These are phyloP conservation scores for Eimeria sp. DNA, from an alignment of 169 alveolate genomes.

Conservation along the genomic window DNA sequence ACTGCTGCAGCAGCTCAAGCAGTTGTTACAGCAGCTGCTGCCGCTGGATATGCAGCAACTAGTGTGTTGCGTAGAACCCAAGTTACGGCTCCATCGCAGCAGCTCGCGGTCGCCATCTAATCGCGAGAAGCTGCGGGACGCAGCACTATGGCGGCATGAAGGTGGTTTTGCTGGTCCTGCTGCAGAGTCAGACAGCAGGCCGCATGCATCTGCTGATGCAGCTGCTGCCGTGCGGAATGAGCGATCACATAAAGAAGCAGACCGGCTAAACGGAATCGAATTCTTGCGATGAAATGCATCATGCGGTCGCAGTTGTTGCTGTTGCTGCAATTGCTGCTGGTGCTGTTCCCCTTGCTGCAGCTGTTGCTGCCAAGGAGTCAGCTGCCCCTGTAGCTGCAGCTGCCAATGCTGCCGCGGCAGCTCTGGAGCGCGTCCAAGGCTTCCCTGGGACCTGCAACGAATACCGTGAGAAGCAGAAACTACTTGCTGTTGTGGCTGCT, in stretches of 20 bases:
- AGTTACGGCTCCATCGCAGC: neutral
- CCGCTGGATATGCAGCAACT: neutral
- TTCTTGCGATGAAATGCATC: neutral
- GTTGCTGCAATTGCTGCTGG: slow-evolving; percentile 1
- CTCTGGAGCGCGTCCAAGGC: slow-evolving; percentile 29
- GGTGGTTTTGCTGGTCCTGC: slow-evolving; percentile 20
- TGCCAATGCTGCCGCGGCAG: slow-evolving; percentile 56
- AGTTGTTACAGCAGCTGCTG: slow-evolving; percentile 23
- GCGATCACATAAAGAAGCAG: neutral
- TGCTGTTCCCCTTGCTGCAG: slow-evolving; percentile 16
- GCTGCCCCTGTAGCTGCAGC: slow-evolving; percentile 63
- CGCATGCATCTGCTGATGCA: neutral
- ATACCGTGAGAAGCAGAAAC: neutral
- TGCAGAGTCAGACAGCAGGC: neutral
- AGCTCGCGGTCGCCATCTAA: neutral
- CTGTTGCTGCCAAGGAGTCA: neutral
- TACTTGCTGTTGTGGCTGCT: neutral
- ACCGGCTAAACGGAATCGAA: neutral
- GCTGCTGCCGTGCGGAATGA: neutral
- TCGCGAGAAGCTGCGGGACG: neutral
- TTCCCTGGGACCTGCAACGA: slow-evolving; percentile 9
- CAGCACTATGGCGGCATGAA: slow-evolving; percentile 13
- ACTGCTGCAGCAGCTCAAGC: slow-evolving; percentile 13
- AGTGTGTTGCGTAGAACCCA: neutral
- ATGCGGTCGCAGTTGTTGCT: slow-evolving; percentile 2